Base-by-base conservation (phyloP, 208 protist genomes). In the Kentomonas sorsogonicus region DNA sequence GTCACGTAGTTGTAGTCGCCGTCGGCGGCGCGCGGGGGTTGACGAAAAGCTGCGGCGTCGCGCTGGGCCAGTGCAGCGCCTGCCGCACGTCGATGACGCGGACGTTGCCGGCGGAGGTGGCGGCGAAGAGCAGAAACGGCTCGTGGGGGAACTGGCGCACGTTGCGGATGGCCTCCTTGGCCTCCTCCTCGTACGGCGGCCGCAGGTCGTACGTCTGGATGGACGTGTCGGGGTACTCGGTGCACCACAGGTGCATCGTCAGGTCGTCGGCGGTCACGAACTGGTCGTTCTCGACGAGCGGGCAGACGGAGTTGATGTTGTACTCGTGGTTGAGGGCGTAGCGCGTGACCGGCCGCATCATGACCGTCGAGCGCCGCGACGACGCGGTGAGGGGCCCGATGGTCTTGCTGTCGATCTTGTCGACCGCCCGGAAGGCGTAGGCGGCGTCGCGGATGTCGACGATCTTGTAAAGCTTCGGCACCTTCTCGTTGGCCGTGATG, bases 241-340 rank as follows among this genome's bases (percentile, higher is more conserved):
- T 80, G 67, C 85, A 93, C 89, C 89, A 95, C 72, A 92, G 69
- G 54, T 82, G 77, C 46, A 95, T 75, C 16, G 74, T 79, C 6
- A 90, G 67, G 48, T 95, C 83, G 58, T 95, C 89, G 23, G 83
- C 82, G 13, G 84, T 88, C 36, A 79, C 76, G 63, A 95, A 95
- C 67, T 92, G 84, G 54, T 79, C 69, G 53, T 67, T 66, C 66
- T 89, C 80, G 1, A 78, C 58, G 31, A 87, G 55, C 43, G 77
- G 69, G 58, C 81, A 91, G 36, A 95, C 48, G 39, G 83, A 86
- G 61, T 92, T 73, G 46, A 95, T 93, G 66, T 72, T 87, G 68
- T 86, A 91, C 68, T 95, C 89, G 63, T 95, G 86, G 54, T 69
- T 77, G 53, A 86, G 63, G 22, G 85, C 83, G 64, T 91, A 95